Evolutionary conservation across 2,329 filamentous ascomycete species (phyloP).

Genomic region (Aschersonia sp.): DNA sequence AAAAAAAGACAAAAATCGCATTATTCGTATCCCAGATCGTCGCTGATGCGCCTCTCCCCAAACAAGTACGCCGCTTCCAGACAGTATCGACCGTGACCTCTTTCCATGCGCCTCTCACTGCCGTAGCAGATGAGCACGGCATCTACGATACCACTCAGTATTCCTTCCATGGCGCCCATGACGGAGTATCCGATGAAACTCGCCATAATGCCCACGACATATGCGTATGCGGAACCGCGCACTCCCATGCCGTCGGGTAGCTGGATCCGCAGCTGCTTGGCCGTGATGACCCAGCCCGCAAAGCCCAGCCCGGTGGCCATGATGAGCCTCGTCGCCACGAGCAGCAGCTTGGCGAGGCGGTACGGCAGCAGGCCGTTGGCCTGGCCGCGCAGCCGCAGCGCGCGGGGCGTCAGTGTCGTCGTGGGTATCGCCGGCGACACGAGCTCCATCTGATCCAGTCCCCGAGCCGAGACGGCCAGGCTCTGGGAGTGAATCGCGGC

Average conservation of each 20-base stretch:
- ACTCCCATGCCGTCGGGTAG: constrained; percentile 37
- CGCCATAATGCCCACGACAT: constrained; percentile 82
- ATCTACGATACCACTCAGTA: constrained; percentile 75
- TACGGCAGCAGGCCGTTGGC: constrained; percentile 61
- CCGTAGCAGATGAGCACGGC: constrained; percentile 88
- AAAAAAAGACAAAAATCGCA: not conserved
- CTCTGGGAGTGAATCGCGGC: constrained; percentile 85
- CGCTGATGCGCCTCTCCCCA: constrained; percentile 38
- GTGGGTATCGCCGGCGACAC: constrained; percentile 59
- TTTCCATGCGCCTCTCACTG: constrained; percentile 61
- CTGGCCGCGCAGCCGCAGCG: constrained; percentile 27
- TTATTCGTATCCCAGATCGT: constrained; percentile 6
- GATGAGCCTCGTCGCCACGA: constrained; percentile 81
- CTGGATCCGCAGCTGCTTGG: constrained; percentile 56
- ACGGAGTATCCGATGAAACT: constrained; percentile 93
- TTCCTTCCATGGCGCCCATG: constrained; percentile 78
- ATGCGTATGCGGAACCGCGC: constrained; percentile 81
- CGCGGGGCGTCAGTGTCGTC: constrained; percentile 49
- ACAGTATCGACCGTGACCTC: constrained; percentile 64
- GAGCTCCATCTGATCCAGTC: constrained; percentile 69
- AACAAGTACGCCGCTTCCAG: constrained; percentile 84
- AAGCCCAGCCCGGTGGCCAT: constrained; percentile 86
- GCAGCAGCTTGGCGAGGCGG: constrained; percentile 74
- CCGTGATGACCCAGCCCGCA: constrained; percentile 91
- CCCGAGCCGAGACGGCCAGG: constrained; percentile 61